These are phyloP conservation scores for Rhynchospora pubera DNA, from an alignment of 176 grass and related monocot genomes.

Conservation along the genomic window DNA sequence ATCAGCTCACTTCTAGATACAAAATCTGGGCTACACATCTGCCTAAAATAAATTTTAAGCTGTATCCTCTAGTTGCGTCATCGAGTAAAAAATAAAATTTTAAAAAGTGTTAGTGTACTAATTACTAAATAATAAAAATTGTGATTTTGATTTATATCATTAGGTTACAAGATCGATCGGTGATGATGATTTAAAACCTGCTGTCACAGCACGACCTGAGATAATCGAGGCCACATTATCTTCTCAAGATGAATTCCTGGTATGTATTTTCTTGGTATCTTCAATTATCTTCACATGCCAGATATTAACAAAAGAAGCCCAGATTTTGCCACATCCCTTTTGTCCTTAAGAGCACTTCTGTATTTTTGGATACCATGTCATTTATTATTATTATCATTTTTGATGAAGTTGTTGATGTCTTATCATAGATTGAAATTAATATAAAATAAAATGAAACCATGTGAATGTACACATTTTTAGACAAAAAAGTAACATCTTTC, in stretches of 20 bases:
- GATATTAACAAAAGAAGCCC: neutral
- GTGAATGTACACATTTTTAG: neutral
- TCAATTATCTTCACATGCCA: neutral
- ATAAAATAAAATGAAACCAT: too few species aligned
- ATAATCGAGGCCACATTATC: conserved; percentile 68
- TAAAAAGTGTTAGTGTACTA: neutral
- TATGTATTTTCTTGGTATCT: conserved; percentile 23
- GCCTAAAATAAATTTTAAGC: neutral
- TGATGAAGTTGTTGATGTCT: too few species aligned
- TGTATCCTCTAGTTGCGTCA: neutral
- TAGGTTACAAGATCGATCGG: conserved; percentile 94
- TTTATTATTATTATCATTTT: too few species aligned
- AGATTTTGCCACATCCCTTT: neutral
- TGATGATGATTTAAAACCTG: conserved; percentile 94
- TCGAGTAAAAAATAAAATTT: neutral
- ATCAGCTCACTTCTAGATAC: neutral
- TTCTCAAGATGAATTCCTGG: conserved; percentile 70
- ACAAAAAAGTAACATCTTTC: neutral
- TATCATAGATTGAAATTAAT: too few species aligned
- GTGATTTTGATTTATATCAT: conserved; percentile 15
- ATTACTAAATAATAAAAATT: neutral
- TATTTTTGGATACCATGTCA: neutral
- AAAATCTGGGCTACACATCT: neutral
- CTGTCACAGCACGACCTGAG: conserved; percentile 82
- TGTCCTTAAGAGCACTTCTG: neutral